phyloP scores from a whole-genome alignment of 306 rosid genomes.

The Rosa chinensis region DNA sequence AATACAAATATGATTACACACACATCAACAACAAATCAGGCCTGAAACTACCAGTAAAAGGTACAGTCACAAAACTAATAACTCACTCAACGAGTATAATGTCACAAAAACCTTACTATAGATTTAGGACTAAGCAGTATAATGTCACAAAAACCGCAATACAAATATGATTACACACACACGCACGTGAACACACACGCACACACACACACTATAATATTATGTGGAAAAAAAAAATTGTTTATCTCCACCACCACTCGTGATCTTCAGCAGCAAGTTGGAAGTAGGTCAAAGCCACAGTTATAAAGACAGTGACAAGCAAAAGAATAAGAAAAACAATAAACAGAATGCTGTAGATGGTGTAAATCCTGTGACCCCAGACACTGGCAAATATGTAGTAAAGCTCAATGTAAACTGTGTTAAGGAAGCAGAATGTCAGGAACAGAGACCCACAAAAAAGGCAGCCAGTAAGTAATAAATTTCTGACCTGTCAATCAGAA shows the following conservation, averaged over 20 bases:
- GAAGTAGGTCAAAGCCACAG: slow-evolving; percentile 97
- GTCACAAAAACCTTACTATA: neutral
- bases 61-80: no score
- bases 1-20: neutral
- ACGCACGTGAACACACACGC: no score
- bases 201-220: no score
- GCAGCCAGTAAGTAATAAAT: slow-evolving; percentile 87
- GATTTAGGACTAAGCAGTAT: neutral
- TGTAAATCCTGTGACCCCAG: slow-evolving; percentile 98
- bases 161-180: neutral
- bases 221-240: neutral
- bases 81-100: no score
- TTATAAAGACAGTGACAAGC: slow-evolving; percentile 95
- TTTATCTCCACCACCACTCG: slow-evolving; percentile 68
- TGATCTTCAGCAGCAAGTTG: slow-evolving; percentile 99
- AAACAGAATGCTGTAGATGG: slow-evolving; percentile 93
- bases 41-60: no score
- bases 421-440: slow-evolving; percentile 92
- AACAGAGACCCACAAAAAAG: slow-evolving; percentile 95
- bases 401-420: slow-evolving; percentile 92
- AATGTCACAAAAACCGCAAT: neutral
- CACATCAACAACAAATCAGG: no score
- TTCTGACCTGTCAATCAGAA: slow-evolving; percentile 75
- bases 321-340: slow-evolving; percentile 90
- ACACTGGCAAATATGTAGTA: slow-evolving; percentile 98